Evolutionary conservation across 2,329 filamentous ascomycete species (phyloP).

Genomic region (Thelonectria rubi): DNA sequence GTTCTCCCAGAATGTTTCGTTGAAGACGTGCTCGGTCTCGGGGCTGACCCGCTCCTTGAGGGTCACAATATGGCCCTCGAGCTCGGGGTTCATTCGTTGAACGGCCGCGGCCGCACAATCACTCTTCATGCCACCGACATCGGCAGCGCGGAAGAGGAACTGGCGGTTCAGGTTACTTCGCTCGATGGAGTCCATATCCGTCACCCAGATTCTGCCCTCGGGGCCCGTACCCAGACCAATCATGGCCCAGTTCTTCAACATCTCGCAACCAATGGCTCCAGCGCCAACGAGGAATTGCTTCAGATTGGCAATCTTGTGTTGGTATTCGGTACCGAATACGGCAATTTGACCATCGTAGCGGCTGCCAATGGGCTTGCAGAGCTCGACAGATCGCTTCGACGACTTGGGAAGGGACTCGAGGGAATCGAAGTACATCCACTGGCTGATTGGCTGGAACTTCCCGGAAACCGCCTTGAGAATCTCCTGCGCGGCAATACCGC

Average conservation of each 20-base stretch:
- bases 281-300: conserved; percentile 95
- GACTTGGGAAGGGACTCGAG: conserved; percentile 90
- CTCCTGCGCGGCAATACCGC: conserved; percentile 92
- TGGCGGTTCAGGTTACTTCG: conserved; percentile 98
- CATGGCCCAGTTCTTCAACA: conserved; percentile 99
- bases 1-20: conserved; percentile 88
- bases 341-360: conserved; percentile 98
- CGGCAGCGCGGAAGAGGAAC: conserved; percentile 91
- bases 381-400: conserved; percentile 79
- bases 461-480: conserved; percentile 96
- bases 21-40: conserved; percentile 94
- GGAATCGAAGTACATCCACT: conserved; percentile 98
- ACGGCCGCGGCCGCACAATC: conserved; percentile 92
- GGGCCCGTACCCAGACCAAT: conserved; percentile 92
- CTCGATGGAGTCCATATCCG: conserved; percentile 98
- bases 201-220: conserved; percentile 88
- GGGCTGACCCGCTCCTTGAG: conserved; percentile 89
- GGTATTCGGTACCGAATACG: conserved; percentile 92
- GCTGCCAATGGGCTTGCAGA: conserved; percentile 84
- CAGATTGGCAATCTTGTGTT: conserved; percentile 90
- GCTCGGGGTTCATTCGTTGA: conserved; percentile 92
- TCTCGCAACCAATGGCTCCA: conserved; percentile 97
- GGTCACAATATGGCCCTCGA: conserved; percentile 84
- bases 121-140: conserved; percentile 97
- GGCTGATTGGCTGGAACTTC: conserved; percentile 94